Conservation (phyloP, 1,139 yeast genomes). For the Sugiyamaella pinicola region DNA sequence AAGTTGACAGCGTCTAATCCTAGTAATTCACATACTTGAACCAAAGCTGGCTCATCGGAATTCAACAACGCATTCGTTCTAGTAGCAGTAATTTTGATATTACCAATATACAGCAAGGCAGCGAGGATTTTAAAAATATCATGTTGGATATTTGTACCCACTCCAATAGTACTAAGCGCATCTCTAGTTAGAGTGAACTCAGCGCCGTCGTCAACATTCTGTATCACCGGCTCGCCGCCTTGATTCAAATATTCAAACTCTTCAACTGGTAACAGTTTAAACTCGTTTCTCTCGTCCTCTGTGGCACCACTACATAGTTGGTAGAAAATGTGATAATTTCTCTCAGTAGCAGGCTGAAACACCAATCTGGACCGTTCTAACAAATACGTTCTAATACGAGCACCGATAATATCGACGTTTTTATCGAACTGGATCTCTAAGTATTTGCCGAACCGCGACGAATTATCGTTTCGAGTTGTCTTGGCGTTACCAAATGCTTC, state of each 20-base stretch:
- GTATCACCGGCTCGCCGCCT: constrained; percentile 76
- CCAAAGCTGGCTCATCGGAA: constrained; percentile 83
- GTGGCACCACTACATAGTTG: constrained; percentile 82
- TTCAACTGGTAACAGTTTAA: constrained; percentile 60
- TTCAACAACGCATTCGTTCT: constrained; percentile 81
- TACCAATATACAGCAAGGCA: constrained; percentile 90
- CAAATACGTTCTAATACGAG: constrained; percentile 87
- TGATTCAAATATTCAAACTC: constrained; percentile 86
- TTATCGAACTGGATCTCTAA: constrained; percentile 84
- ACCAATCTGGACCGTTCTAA: constrained; percentile 93
- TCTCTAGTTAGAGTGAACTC: constrained; percentile 76
- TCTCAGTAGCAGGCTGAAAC: constrained; percentile 83
- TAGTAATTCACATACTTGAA: constrained; percentile 79
- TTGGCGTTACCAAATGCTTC: constrained; percentile 99
- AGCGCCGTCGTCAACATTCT: constrained; percentile 76
- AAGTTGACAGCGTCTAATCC: constrained; percentile 76
- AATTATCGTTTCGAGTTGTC: constrained; percentile 95
- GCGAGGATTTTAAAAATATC: constrained; percentile 80
- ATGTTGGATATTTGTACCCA: constrained; percentile 58
- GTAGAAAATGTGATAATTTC: constrained; percentile 95
- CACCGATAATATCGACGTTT: constrained; percentile 82
- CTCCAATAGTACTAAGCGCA: constrained; percentile 80
- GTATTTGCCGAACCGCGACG: constrained; percentile 96
- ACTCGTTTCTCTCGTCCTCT: constrained; percentile 56
- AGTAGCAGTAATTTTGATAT: constrained; percentile 83